These are phyloP conservation scores for Grammothele lineata DNA, from an alignment of 768 basidiomycete species.

Conservation along the genomic window DNA sequence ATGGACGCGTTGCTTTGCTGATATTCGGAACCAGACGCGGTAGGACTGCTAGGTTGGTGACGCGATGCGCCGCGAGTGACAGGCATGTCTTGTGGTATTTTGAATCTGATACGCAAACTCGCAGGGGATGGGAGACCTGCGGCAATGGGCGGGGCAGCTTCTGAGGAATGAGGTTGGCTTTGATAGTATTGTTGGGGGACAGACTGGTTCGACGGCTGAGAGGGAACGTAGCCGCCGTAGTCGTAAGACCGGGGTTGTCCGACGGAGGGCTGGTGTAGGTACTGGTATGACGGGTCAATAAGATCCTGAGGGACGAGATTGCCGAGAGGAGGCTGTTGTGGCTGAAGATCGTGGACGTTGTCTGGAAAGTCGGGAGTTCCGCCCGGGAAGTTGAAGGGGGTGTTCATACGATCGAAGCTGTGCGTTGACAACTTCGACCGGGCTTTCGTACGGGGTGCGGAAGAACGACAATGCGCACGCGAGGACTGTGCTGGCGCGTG, in stretches of 20 bases:
- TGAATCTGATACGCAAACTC: slow-evolving; percentile 1
- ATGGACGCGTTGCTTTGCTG: slow-evolving; percentile 29
- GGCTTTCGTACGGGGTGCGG: no score
- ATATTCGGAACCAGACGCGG: slow-evolving; percentile 32
- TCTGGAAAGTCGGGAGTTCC: slow-evolving; percentile 8
- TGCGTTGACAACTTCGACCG: slow-evolving; percentile 10
- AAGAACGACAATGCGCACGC: no score
- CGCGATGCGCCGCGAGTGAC: slow-evolving; percentile 19
- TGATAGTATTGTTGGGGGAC: no score
- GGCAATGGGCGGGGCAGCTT: background rate
- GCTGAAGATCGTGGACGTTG: slow-evolving; percentile 1
- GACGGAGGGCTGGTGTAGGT: no score
- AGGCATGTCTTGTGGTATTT: slow-evolving; percentile 22
- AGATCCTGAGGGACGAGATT: background rate
- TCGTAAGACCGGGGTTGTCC: no score
- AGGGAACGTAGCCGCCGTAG: no score
- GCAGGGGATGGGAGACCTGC: slow-evolving; percentile 1
- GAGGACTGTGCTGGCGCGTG: no score
- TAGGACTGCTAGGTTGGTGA: slow-evolving; percentile 17
- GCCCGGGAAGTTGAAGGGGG: slow-evolving; percentile 9
- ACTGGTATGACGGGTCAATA: no score
- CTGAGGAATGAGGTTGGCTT: no score
- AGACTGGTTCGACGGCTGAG: no score
- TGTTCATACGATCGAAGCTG: slow-evolving; percentile 11
- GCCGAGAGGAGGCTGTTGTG: slow-evolving; percentile 1